Conservation (phyloP, 2,329 filamentous ascomycete genomes). For the Tolypocladium sp. region DNA sequence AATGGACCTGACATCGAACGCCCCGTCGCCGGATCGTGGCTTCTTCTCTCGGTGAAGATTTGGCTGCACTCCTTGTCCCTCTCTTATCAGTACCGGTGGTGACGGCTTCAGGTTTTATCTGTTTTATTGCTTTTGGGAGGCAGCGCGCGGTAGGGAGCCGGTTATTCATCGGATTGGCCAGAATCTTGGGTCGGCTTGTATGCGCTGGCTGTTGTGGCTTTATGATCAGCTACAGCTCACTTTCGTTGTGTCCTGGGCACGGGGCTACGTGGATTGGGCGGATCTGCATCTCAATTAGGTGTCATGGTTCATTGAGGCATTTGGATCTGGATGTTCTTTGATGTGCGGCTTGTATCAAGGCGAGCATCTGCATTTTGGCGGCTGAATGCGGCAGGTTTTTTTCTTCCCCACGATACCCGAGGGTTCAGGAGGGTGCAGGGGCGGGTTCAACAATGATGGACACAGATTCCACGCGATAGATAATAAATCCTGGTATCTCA, state of each 20-base stretch:
- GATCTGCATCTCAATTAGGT: slow-evolving; percentile 9
- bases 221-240: neutral
- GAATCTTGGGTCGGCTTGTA: neutral
- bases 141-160: neutral
- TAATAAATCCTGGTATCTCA: neutral
- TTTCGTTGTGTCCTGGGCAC: slow-evolving; percentile 3
- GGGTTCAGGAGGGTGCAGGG: slow-evolving; percentile 11
- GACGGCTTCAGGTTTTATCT: neutral
- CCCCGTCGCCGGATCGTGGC: slow-evolving; percentile 7
- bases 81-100: slow-evolving; percentile 10
- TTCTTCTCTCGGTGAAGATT: slow-evolving; percentile 14
- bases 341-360: slow-evolving; percentile 17
- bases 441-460: slow-evolving; percentile 8
- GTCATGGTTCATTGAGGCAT: slow-evolving; percentile 9
- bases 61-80: slow-evolving; percentile 9
- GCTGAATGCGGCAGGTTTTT: slow-evolving; percentile 19
- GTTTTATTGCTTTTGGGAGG: neutral
- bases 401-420: slow-evolving; percentile 19
- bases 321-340: slow-evolving; percentile 11
- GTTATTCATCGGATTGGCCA: neutral
- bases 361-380: slow-evolving; percentile 15
- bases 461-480: neutral
- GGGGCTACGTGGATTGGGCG: neutral
- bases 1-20: slow-evolving; percentile 20
- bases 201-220: neutral